Base-by-base conservation (phyloP, 2,329 filamentous ascomycete species). In the Camillea tinctor region DNA sequence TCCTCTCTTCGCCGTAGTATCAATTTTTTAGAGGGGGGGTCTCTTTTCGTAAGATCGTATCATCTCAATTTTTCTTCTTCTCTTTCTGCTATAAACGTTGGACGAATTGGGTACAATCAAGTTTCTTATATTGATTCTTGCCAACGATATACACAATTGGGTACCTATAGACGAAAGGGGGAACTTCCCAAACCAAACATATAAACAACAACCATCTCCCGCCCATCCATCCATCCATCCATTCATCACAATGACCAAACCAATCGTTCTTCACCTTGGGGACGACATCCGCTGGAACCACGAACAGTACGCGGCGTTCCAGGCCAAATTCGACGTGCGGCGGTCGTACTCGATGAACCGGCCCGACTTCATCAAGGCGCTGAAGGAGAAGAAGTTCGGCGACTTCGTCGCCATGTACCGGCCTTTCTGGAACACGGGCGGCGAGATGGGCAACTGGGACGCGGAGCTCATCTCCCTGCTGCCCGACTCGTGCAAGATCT, bases 401-500 rank as follows among this genome's bases (percentile, higher is more conserved):
- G 68, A 77, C 61, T 80, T 80, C 56, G 62, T 68, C 13, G 78
- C 75, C 1, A 72, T 80, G 52, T 84, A 85, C 64, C 76, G 85
- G 2, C 85, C 85, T 0, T 87, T 86, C 70, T 88, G 85, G 84
- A 83, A 84, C 59, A 87, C 85, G 0, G 86, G 86, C 1, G 84
- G 84, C 3, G 86, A 88, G 66, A 88, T 88, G 84, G 85, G 84
- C 0, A 80, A 81, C 21, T 88, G 85, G 84, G 83, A 89, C 65
- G 66, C 72, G 11, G 85, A 88, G 62, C 68, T 88, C 20, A 83
- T 88, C 55, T 74, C 76, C 0, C 69, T 84, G 8, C 69, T 88
- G 4, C 85, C 85, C 0, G 54, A 70, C 1, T 82, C 80, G 0
- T 80, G 84, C 61, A 81, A 79, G 62, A 80, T 88, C 17, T 87